Percentiles rank a stretch among this genome's conserved stretches.
These are phyloP conservation scores for Gossypium ekmanianum DNA, from an alignment of 345 rosid species.

Conservation along the genomic window DNA sequence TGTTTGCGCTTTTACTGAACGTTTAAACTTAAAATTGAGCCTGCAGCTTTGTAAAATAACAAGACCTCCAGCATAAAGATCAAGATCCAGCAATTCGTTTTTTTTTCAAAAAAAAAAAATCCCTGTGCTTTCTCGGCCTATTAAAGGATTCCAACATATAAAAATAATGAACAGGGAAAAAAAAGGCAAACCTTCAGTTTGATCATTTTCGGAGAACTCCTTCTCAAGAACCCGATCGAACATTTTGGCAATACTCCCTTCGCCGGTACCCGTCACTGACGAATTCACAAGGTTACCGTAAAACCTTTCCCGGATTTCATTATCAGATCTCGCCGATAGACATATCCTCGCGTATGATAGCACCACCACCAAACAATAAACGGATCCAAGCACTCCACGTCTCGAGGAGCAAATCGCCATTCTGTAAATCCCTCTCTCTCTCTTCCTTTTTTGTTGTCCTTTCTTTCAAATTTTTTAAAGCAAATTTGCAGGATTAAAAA, in stretches of 20 bases:
- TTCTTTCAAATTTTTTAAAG: background rate
- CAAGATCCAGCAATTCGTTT: background rate
- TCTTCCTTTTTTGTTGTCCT: background rate
- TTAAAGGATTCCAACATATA: background rate
- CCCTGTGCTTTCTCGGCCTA: background rate
- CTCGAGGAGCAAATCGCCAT: slow-evolving; percentile 30
- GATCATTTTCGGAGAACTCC: slow-evolving; percentile 90
- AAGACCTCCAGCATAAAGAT: background rate
- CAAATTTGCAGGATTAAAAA: background rate
- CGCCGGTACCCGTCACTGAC: slow-evolving; percentile 55
- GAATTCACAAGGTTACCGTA: slow-evolving; percentile 81
- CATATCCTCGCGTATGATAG: slow-evolving; percentile 25
- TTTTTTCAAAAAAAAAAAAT: background rate
- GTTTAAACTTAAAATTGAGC: background rate
- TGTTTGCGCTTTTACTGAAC: background rate
- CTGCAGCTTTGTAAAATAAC: background rate
- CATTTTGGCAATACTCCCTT: slow-evolving; percentile 85
- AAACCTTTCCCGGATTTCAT: slow-evolving; percentile 81
- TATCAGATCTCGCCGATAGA: slow-evolving; percentile 67
- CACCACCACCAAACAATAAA: slow-evolving; percentile 32
- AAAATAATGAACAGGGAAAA: background rate
- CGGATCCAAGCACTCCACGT: slow-evolving; percentile 32
- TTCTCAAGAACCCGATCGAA: slow-evolving; percentile 92
- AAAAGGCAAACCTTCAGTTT: slow-evolving; percentile 62
- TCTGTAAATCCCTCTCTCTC: slow-evolving; percentile 7